Base-by-base conservation (phyloP, 2,329 filamentous ascomycete species). In the Neonectria sp. region DNA sequence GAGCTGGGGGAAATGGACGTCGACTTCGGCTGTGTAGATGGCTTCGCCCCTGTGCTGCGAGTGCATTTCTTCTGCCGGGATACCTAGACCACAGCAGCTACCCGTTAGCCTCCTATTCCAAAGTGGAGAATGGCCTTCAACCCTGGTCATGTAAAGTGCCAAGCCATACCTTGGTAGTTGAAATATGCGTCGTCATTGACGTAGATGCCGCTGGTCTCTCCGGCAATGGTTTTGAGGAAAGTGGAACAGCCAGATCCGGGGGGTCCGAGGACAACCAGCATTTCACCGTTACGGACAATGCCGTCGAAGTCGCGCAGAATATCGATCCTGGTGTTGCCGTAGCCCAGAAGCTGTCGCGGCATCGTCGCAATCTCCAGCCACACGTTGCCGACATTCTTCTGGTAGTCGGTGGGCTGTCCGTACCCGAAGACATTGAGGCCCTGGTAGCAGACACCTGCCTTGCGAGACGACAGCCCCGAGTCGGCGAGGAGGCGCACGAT, bases 1-100 rank as follows among this genome's bases (percentile, higher is more conserved):
- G 72, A 95, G 82, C 79, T 90, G 88, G 5, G 92, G 91, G 74
- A 94, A 94, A 79, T 94, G 92, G 3, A 92, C 90, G 77, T 95
- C 93, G 35, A 93, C 91, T 80, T 95, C 93, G 63, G 92, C 92
- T 0, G 92, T 94, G 81, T 95, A 95, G 77, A 95, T 95, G 64
- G 91, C 92, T 80, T 95, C 93, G 62, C 93, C 93, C 24, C 92
- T 89, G 81, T 75, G 73, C 9, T 68, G 65, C 3, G 65, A 58
- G 33, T 75, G 73, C 73, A 75, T 75, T 46, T 73, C 71, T 6
- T 71, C 48, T 12, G 71, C 69, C 7, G 71, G 55, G 29, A 73
- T 73, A 7, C 71, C 71, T 73, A 8, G 25, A 27, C 21, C 8
- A 13, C 12, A 27, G 13, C 17, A 68, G 71, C 55, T 73, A 21